A percentile compares a stretch with the other conserved stretches of the same genome.
These are phyloP conservation scores for Rhytidiadelphus loreus DNA, from an alignment of 225 moss, liverwort and hornwort genomes.

Conservation along the genomic window DNA sequence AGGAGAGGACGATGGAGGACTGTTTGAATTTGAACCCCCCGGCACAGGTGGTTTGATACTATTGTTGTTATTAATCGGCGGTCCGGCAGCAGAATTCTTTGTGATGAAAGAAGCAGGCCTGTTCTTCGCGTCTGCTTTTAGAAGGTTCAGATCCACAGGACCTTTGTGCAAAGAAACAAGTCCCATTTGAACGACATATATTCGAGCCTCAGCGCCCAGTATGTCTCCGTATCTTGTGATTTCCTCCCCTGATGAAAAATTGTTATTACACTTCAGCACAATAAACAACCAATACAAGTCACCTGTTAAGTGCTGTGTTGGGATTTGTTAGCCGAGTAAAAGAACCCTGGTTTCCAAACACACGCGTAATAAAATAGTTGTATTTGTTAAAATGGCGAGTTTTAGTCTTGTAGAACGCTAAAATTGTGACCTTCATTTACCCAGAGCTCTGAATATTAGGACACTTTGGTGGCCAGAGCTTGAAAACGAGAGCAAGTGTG, in stretches of 20 bases:
- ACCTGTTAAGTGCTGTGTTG: neutral
- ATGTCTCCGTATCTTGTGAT: slow-evolving; percentile 62
- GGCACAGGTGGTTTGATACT: neutral
- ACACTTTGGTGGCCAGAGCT: neutral
- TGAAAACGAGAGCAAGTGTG: neutral
- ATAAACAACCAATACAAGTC: neutral
- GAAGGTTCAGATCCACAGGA: slow-evolving; percentile 6
- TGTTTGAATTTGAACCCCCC: neutral
- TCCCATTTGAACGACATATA: slow-evolving; percentile 78
- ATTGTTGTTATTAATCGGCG: neutral
- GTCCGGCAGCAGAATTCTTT: slow-evolving; percentile 8
- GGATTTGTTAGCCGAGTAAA: neutral
- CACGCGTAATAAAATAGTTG: neutral
- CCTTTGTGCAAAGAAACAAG: slow-evolving; percentile 37
- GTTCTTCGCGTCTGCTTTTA: neutral
- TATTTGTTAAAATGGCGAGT: neutral
- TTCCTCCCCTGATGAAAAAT: slow-evolving; percentile 44
- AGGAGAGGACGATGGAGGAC: neutral
- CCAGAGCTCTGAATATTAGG: neutral
- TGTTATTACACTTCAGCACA: neutral
- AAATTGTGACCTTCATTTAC: too few relatives aligned
- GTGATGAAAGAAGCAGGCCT: slow-evolving; percentile 24
- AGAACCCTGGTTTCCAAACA: neutral
- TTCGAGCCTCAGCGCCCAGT: slow-evolving; percentile 49
- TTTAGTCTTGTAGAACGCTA: neutral